phyloP scores from a whole-genome alignment of 2,329 filamentous ascomycete genomes.

The Colletotrichum paranaense region DNA sequence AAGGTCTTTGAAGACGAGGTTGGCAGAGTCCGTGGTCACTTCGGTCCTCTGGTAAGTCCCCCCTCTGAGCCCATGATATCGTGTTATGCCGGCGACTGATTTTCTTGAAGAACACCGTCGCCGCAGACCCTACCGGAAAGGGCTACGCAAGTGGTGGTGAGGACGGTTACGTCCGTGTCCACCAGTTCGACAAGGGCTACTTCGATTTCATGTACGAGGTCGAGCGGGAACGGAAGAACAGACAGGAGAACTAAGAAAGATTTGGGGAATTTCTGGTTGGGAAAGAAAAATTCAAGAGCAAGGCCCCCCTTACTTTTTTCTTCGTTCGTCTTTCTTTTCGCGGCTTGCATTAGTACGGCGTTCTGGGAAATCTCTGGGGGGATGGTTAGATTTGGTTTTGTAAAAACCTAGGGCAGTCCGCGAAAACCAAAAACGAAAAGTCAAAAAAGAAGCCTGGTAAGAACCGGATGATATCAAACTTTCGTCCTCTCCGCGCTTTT shows the following conservation, averaged over 20 bases:
- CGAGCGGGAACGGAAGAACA: constrained; percentile 80
- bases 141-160: constrained; percentile 96
- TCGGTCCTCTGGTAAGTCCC: constrained; percentile 78
- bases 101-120: constrained; percentile 80
- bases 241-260: constrained; percentile 33
- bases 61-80: background rate
- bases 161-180: constrained; percentile 97
- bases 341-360: constrained; percentile 56
- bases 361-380: constrained; percentile 44
- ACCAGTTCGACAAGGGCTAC: constrained; percentile 98
- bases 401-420: constrained; percentile 37
- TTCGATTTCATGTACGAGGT: constrained; percentile 99
- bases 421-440: constrained; percentile 27
- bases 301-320: constrained; percentile 11
- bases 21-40: constrained; percentile 95
- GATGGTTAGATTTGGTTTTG: constrained; percentile 37
- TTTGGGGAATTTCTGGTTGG: constrained; percentile 9
- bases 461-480: constrained; percentile 25
- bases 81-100: constrained; percentile 6
- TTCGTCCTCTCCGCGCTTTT: constrained; percentile 5
- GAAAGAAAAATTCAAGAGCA: constrained; percentile 18
- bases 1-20: constrained; percentile 99
- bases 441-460: constrained; percentile 24
- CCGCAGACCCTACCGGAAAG: constrained; percentile 89
- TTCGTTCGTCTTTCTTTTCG: constrained; percentile 42